Evolutionary conservation across 176 grass and related monocot species (phyloP).

Genomic region (Bothriochloa decipiens): DNA sequence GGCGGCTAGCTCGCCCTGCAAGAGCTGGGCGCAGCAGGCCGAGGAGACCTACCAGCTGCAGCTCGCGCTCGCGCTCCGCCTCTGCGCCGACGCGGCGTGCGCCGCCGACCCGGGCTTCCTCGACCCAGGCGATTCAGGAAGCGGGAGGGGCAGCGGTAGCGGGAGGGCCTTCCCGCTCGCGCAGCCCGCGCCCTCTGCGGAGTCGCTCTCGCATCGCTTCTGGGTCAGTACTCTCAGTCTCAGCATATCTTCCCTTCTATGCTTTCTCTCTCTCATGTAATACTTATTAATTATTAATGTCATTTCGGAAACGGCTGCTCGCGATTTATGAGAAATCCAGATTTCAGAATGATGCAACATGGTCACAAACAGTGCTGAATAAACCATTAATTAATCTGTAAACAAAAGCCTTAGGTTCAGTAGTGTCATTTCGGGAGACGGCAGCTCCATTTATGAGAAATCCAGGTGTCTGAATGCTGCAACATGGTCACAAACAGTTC

Average conservation of each 20-base stretch:
- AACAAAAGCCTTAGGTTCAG: not conserved
- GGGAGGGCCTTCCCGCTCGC: conserved; percentile 49
- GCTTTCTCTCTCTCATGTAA: not conserved
- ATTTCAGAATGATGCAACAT: not conserved
- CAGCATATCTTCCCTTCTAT: too few relatives aligned
- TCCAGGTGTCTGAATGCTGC: too few relatives aligned
- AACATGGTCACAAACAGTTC: too few relatives aligned
- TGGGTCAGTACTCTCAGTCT: conserved; percentile 48
- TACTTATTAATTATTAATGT: not conserved
- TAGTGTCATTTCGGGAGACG: too few relatives aligned
- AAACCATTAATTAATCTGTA: not conserved
- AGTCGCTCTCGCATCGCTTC: conserved; percentile 83
- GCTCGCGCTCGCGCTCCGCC: conserved; percentile 86
- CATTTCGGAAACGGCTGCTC: not conserved
- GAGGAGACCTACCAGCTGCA: conserved; percentile 99
- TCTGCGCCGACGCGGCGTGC: conserved; percentile 76
- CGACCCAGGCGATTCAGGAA: conserved; percentile 46
- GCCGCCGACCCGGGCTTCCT: conserved; percentile 79
- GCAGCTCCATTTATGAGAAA: too few relatives aligned
- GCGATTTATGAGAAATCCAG: not conserved
- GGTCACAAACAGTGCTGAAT: not conserved
- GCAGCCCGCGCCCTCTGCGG: conserved; percentile 44
- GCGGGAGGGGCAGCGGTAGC: conserved; percentile 27
- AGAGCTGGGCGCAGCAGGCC: conserved; percentile 99
- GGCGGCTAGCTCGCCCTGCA: conserved; percentile 30